Conservation (phyloP, 495 filamentous ascomycete species). For the Hypoxylon lenormandii region DNA sequence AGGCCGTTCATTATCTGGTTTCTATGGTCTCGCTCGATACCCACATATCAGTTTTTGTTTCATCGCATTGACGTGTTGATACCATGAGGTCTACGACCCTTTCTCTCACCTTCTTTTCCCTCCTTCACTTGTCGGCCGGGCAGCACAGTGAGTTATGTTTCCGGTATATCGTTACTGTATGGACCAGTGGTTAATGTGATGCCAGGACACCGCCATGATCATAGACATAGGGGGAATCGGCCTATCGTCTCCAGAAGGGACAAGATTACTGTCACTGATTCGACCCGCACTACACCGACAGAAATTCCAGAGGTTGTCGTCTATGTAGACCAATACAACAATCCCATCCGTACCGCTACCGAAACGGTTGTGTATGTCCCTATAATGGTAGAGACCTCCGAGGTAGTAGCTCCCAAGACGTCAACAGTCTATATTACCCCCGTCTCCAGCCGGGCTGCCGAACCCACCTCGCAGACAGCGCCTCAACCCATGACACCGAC, state of each 20-base stretch:
- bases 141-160: constrained; percentile 45
- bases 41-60: constrained; percentile 9
- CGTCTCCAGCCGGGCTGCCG: constrained; percentile 25
- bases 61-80: constrained; percentile 18
- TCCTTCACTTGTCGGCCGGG: constrained; percentile 43
- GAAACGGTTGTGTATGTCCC: constrained; percentile 50
- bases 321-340: constrained; percentile 73
- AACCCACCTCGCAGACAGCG: constrained; percentile 16
- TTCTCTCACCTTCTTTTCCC: constrained; percentile 41
- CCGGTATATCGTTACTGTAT: neutral
- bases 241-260: constrained; percentile 27
- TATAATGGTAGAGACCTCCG: constrained; percentile 17
- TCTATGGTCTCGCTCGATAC: constrained; percentile 8
- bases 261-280: constrained; percentile 45
- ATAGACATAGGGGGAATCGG: constrained; percentile 39
- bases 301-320: constrained; percentile 66
- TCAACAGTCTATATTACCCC: constrained; percentile 23
- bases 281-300: constrained; percentile 26
- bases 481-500: constrained; percentile 8
- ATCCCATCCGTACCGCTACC: constrained; percentile 59
- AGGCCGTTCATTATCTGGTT: constrained; percentile 37
- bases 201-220: constrained; percentile 42
- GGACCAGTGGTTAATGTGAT: constrained; percentile 14
- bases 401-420: constrained; percentile 20
- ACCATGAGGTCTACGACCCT: constrained; percentile 41